Base-by-base conservation (phyloP, 768 basidiomycete species). In the Gyrodon lividus region DNA sequence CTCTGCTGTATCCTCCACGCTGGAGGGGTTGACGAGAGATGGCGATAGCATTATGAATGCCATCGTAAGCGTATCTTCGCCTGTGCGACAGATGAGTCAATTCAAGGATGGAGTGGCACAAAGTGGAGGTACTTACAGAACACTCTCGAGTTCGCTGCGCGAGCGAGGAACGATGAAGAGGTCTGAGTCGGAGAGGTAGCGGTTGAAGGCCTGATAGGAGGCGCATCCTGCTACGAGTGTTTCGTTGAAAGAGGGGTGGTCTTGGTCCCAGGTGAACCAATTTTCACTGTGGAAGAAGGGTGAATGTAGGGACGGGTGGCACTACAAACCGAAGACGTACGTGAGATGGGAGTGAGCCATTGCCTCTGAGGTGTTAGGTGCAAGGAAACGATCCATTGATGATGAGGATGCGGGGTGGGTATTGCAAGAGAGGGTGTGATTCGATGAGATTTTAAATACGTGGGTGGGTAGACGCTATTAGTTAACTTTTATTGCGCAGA, bases 31-130 rank as follows among this genome's bases (percentile, higher is more conserved):
- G 80, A 40, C 83, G 83, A 59, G 86, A 83, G 51, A 77, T 78
- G 16, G 89, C 74, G 62, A 92, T 88, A 8, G 81, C 79, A 62
- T 91, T 92, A 67, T 92, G 90, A 48, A 92, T 88, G 10, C 83
- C 81, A 56, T 91, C 89, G 60, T 87, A 83, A 0, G 86, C 80
- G 61, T 91, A 91, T 62, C 88, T 77, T 50, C 83, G 77, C 52
- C 89, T 91, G 26, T 51, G 48, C 46, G 46, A 49, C 17, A 24
- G 30, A 31, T 41, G 34, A 54, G 44, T 59, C 7, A 59, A 57
- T 48, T 4, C 31, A 22, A 16, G 40, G 9, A 48, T 17, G n/a
- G 7, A 28, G 22, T 43, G 42, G 8, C 28, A 35, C 26, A 24
- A 56, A 20, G 46, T 38, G 40, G 33, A 28, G 28, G 6, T 17